phyloP scores from a whole-genome alignment of 176 grass and related monocot species.

The Oryza meyeriana region DNA sequence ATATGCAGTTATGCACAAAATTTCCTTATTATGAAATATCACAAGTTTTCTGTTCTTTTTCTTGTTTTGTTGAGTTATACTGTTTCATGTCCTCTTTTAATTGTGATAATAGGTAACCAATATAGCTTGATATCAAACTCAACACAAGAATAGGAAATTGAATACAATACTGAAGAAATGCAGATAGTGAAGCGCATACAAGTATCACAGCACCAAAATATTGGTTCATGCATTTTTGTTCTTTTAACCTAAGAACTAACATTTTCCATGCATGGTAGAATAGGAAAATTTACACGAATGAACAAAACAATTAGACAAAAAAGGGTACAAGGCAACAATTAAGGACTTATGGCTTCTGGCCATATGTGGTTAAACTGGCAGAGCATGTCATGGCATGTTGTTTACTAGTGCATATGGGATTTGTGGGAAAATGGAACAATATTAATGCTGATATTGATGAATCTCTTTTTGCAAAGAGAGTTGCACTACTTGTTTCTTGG shows the following conservation, averaged over 20 bases:
- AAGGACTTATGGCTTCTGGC: background rate
- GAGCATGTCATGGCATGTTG: background rate
- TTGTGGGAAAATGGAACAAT: background rate
- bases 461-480: background rate
- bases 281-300: no score
- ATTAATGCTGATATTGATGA: background rate
- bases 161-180: background rate
- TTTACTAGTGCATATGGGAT: background rate
- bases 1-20: no score
- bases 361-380: background rate
- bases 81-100: no score
- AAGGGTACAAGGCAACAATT: no score
- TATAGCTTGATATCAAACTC: background rate
- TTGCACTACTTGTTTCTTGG: background rate
- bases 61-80: background rate
- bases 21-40: background rate
- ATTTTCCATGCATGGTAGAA: background rate
- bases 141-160: background rate
- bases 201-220: background rate
- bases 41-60: background rate
- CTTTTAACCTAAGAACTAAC: background rate
- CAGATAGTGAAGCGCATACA: background rate
- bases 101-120: background rate
- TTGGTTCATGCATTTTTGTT: background rate
- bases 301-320: no score